Conservation (phyloP, 257 asterid species). For the Solanum chmielewskii region DNA sequence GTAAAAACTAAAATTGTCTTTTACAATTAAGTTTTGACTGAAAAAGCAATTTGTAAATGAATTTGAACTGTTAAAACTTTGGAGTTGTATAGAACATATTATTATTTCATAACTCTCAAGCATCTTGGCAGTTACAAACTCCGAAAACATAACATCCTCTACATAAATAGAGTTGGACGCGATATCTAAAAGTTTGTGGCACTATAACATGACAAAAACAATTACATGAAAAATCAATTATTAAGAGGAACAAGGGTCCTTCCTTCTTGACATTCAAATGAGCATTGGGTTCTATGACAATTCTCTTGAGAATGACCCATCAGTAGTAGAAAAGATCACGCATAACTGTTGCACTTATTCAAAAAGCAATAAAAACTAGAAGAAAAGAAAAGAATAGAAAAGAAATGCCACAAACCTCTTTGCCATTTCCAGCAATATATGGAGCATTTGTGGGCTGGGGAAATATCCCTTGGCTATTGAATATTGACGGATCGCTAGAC, state of each 20-base stretch:
- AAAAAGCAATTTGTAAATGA: neutral
- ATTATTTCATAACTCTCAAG: neutral
- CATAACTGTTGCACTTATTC: neutral
- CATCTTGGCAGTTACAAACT: neutral
- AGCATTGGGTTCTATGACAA: neutral
- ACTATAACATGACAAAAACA: neutral
- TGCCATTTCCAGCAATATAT: conserved; percentile 63
- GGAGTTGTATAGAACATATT: neutral
- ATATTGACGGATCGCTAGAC: conserved; percentile 63
- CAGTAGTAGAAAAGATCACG: neutral
- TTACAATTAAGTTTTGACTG: neutral
- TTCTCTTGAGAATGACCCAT: neutral
- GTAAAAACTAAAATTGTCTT: neutral
- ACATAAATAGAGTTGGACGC: neutral
- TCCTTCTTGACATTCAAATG: neutral
- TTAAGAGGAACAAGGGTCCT: neutral
- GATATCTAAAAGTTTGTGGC: neutral
- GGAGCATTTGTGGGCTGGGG: conserved; percentile 75
- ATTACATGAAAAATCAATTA: neutral
- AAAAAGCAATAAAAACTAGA: neutral
- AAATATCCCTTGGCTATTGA: conserved; percentile 78
- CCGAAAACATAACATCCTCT: neutral
- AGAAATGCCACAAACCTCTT: conserved; percentile 37
- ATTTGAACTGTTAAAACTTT: neutral
- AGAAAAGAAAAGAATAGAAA: neutral